Evolutionary conservation across 176 grass and related monocot species (phyloP).

Genomic region (Pontederia crassipes): DNA sequence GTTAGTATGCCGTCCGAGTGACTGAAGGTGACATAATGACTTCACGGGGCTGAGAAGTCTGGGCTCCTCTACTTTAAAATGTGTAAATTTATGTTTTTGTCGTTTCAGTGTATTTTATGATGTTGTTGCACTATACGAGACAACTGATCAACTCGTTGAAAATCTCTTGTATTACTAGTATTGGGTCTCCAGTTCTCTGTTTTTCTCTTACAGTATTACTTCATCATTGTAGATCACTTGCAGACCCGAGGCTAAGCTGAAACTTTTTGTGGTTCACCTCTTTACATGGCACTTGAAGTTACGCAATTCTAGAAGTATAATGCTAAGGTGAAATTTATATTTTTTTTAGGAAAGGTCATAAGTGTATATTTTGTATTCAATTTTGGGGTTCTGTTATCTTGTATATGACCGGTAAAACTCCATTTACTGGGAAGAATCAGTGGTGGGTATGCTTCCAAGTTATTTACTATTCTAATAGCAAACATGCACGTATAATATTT

Average conservation of each 20-base stretch:
- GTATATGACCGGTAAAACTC: conserved; percentile 73
- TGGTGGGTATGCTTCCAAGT: conserved; percentile 46
- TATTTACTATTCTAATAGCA: conserved; percentile 11
- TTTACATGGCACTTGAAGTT: background rate
- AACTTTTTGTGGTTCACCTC: background rate
- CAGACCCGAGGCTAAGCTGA: background rate
- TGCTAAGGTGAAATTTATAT: background rate
- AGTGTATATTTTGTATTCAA: conserved; percentile 14
- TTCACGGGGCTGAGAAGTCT: no score
- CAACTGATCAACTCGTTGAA: no score
- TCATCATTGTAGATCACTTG: background rate
- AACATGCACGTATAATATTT: conserved; percentile 6
- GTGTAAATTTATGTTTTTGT: no score
- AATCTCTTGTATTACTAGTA: no score
- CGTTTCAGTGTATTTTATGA: no score
- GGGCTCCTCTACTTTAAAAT: no score
- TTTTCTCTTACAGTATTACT: no score
- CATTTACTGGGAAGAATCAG: conserved; percentile 83
- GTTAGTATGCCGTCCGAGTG: no score
- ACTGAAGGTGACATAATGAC: no score
- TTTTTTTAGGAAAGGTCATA: no score
- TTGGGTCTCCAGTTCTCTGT: no score
- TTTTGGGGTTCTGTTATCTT: conserved; percentile 68
- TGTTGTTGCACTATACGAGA: no score
- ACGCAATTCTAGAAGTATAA: background rate